These are phyloP conservation scores for Zygotorulaspora sp. DNA, from an alignment of 805 yeast species.

Conservation along the genomic window DNA sequence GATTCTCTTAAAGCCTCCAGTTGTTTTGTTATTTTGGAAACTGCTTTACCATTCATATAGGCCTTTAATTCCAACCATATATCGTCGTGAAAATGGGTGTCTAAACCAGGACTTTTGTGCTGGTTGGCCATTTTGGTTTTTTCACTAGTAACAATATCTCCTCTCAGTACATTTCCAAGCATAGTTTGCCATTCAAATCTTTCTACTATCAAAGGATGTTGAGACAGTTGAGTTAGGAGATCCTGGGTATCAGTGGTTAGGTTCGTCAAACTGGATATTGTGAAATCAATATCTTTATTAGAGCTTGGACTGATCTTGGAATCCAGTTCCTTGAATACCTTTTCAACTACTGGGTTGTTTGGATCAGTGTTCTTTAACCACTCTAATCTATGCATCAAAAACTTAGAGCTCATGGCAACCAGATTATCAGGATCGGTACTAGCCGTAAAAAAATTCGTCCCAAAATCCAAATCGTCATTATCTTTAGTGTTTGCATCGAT, in stretches of 20 bases:
- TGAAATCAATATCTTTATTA: conserved; percentile 14
- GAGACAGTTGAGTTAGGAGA: conserved; percentile 18
- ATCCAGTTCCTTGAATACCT: conserved; percentile 15
- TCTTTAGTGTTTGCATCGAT: conserved; percentile 18
- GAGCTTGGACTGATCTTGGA: background rate
- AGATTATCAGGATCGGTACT: conserved; percentile 21
- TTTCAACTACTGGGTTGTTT: conserved; percentile 19
- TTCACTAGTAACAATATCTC: conserved; percentile 90
- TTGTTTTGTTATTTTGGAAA: conserved; percentile 69
- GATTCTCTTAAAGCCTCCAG: conserved; percentile 64
- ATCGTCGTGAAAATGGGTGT: conserved; percentile 35
- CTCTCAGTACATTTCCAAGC: conserved; percentile 84
- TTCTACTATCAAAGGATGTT: conserved; percentile 50
- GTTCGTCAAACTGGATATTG: conserved; percentile 13
- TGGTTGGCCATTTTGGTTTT: conserved; percentile 68
- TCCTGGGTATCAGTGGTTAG: conserved; percentile 20
- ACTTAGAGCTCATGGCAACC: conserved; percentile 28
- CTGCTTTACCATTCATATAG: conserved; percentile 71
- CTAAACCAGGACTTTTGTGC: conserved; percentile 28
- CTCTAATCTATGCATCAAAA: conserved; percentile 25
- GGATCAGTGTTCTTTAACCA: conserved; percentile 45
- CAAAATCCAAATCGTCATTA: conserved; percentile 35
- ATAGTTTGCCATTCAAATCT: conserved; percentile 94
- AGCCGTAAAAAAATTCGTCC: conserved; percentile 22
- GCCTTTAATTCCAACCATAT: conserved; percentile 88